Evolutionary conservation across 2,329 filamentous ascomycete species (phyloP).

Genomic region (Fusarium sp.): DNA sequence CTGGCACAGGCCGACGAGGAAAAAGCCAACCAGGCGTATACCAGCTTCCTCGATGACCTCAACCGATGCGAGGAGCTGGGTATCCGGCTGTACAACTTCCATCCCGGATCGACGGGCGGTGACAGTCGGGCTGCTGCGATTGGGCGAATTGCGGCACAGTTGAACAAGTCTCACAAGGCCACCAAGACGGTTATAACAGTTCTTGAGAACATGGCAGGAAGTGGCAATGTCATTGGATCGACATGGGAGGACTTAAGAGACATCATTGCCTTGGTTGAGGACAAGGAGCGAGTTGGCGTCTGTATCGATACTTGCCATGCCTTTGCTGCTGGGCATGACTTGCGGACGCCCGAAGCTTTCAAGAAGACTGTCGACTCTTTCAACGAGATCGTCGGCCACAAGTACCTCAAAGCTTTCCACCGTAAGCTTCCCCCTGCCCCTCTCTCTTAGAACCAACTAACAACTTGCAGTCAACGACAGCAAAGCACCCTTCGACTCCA

Average conservation of each 20-base stretch:
- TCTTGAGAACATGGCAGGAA: conserved; percentile 95
- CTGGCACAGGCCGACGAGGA: conserved; percentile 84
- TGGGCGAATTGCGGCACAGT: conserved; percentile 79
- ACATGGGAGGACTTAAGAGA: conserved; percentile 88
- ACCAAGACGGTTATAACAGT: conserved; percentile 83
- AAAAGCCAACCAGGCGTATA: conserved; percentile 88
- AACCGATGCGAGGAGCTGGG: conserved; percentile 85
- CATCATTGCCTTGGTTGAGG: conserved; percentile 82
- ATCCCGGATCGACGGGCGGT: conserved; percentile 86
- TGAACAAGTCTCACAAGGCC: conserved; percentile 84
- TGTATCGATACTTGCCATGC: conserved; percentile 98
- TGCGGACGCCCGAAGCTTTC: conserved; percentile 81
- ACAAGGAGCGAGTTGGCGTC: conserved; percentile 88
- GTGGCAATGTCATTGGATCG: conserved; percentile 87
- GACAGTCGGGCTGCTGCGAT: conserved; percentile 77
- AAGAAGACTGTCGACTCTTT: conserved; percentile 79
- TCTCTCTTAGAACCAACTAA: background rate
- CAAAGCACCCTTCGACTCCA: conserved; percentile 86
- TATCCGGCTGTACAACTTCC: conserved; percentile 97
- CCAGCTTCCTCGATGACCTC: conserved; percentile 88
- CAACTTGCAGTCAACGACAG: conserved; percentile 81
- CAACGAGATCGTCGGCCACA: conserved; percentile 78
- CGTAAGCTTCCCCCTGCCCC: conserved; percentile 43
- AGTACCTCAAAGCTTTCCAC: conserved; percentile 88
- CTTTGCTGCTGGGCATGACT: conserved; percentile 93